These are phyloP conservation scores for Delphinella strobiligena DNA, from an alignment of 2,329 filamentous ascomycete species.

Conservation along the genomic window DNA sequence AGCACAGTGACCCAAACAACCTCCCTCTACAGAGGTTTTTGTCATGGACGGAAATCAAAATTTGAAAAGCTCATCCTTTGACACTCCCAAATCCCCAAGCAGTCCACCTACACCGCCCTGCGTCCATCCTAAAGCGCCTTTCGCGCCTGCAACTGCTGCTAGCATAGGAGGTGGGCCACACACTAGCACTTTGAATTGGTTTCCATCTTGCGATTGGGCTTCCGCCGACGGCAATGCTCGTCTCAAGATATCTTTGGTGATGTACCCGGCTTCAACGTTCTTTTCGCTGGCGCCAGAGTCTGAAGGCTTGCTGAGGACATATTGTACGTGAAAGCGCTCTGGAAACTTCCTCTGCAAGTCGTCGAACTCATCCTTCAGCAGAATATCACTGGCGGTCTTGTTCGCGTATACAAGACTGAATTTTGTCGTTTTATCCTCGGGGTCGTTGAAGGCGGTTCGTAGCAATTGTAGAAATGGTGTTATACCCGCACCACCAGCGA, in stretches of 20 bases:
- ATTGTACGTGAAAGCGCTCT: conserved; percentile 44
- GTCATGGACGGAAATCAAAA: no score
- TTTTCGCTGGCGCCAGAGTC: no score
- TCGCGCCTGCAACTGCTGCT: conserved; percentile 38
- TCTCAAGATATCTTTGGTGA: conserved; percentile 45
- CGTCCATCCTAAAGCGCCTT: conserved; percentile 22
- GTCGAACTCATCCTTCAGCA: conserved; percentile 45
- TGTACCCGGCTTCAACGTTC: conserved; percentile 38
- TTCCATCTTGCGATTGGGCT: conserved; percentile 19
- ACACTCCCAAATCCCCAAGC: conserved; percentile 45
- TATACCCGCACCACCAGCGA: conserved; percentile 62
- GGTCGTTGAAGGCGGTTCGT: conserved; percentile 48
- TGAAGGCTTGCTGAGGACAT: no score
- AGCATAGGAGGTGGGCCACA: conserved; percentile 61
- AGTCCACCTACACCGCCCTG: conserved; percentile 33
- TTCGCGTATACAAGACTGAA: conserved; percentile 56
- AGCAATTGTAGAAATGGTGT: conserved; percentile 57
- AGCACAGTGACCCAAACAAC: no score
- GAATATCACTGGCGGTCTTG: conserved; percentile 51
- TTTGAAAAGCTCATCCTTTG: conserved; percentile 44
- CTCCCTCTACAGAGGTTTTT: no score
- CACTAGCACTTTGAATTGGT: conserved; percentile 49
- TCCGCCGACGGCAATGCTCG: no score
- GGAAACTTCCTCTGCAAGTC: conserved; percentile 38
- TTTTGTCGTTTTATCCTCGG: conserved; percentile 48